phyloP scores from a whole-genome alignment of 169 alveolate species.

The Plasmodium sp. region DNA sequence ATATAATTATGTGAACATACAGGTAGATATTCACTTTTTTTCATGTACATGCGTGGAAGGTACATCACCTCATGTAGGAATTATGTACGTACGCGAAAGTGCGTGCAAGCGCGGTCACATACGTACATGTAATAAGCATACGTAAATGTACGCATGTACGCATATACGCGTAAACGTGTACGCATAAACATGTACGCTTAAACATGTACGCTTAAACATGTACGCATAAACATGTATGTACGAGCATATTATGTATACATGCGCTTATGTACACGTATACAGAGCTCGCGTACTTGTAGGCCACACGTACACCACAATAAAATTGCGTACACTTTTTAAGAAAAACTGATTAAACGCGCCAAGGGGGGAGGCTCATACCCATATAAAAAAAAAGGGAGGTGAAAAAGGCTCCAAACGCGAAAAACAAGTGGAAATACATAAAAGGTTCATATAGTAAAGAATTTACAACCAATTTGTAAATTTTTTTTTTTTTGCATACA shows the following conservation, averaged over 20 bases:
- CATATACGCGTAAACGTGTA: too few relatives aligned
- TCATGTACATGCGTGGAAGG: not conserved
- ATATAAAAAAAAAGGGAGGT: not conserved
- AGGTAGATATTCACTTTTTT: not conserved
- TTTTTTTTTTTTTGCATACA: not conserved
- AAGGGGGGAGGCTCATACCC: not conserved
- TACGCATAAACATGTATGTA: not conserved
- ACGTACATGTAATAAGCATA: not conserved
- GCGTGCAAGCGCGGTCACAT: not conserved
- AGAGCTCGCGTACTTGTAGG: not conserved
- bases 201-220: not conserved
- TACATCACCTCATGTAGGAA: not conserved
- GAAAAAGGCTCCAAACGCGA: not conserved
- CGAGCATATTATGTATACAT: not conserved
- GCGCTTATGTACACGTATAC: not conserved
- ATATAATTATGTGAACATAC: not conserved
- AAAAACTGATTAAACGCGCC: not conserved
- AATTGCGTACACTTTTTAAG: not conserved
- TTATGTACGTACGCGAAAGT: not conserved
- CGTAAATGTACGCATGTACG: not conserved
- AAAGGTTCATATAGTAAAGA: not conserved
- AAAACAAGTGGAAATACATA: not conserved
- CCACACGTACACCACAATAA: not conserved
- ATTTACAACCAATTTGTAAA: not conserved
- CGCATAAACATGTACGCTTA: not conserved